Base-by-base conservation (phyloP, 2,329 filamentous ascomycete species). In the Teratosphaeria gauchensis region DNA sequence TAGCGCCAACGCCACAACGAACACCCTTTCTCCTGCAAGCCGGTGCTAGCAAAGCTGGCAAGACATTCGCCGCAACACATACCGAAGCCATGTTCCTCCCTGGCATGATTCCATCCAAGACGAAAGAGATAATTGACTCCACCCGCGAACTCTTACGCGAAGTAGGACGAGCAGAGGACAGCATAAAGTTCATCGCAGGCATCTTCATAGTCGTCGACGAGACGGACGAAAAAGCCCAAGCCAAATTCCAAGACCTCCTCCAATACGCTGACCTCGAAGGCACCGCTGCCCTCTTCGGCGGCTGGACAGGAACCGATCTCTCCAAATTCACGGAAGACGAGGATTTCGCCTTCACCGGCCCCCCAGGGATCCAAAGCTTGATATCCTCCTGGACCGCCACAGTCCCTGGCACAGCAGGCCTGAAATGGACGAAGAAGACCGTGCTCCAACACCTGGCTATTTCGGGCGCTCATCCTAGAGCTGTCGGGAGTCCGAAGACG, bases 261-360 rank as follows among this genome's bases (percentile, higher is more conserved):
- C 78, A 79, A 58, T 83, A 88, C 66, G 87, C 84, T 0, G 81
- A 80, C 1, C 76, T 81, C 51, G 87, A 86, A 63, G 87, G 87
- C 1, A 87, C 86, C 0, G 68, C 89, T 58, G 84, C 86, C 1
- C 71, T 90, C n/a, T 90, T 90, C 65, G 85, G 86, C 21, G 87
- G 87, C 1, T 90, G 87, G 86, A 89, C 87, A 0, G 87, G 84
- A 0, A 84, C 86, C 54, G 82, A 88, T 67, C 72, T 87, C 30
- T 75, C 78, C 7, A 73, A 78, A 51, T 87, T 86, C 63, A 79
- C 74, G 0, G 84, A 87, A 31, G 84, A 87, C 51, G 80, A 87
- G 66, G 84, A 87, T 68, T 72, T 87, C 28, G 68, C 73, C 1
- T 77, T 78, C 59, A 65, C 57, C 9, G 65, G 63, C 1, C 71